phyloP scores from a whole-genome alignment of 805 yeast genomes.

The Lipomyces orientalis region DNA sequence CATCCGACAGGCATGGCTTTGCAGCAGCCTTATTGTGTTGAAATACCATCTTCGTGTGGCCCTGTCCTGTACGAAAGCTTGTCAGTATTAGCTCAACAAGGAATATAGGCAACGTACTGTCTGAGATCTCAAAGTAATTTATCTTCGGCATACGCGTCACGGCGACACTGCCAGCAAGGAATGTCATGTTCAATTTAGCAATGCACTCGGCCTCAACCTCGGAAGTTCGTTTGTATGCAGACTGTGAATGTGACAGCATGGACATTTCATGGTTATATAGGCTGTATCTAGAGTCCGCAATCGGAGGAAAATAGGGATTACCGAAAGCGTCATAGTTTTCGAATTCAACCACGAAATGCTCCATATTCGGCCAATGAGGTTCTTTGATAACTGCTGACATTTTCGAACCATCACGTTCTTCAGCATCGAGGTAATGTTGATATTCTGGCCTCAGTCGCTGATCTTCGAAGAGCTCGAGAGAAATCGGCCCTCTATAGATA shows the following conservation, averaged over 20 bases:
- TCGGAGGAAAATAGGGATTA: background rate
- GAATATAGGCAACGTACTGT: background rate
- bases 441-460: background rate
- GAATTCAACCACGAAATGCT: conserved; percentile 8
- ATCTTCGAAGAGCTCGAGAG: conserved; percentile 8
- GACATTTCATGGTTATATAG: background rate
- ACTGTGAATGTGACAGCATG: background rate
- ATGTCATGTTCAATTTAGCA: conserved; percentile 1
- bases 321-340: conserved; percentile 14
- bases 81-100: background rate
- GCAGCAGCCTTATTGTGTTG: background rate
- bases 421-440: background rate
- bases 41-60: background rate
- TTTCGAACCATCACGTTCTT: background rate
- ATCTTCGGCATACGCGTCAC: conserved; percentile 7
- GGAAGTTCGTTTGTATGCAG: background rate
- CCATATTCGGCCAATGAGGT: conserved; percentile 13
- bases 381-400: background rate
- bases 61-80: background rate
- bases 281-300: background rate
- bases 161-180: background rate
- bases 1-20: background rate
- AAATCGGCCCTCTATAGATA: background rate
- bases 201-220: background rate
- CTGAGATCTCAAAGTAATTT: background rate